Evolutionary conservation across 1,284 basidiomycete species (phyloP), one percentile per base, ranked within the genome.

Genomic region (Singerocomus inundabilis): DNA sequence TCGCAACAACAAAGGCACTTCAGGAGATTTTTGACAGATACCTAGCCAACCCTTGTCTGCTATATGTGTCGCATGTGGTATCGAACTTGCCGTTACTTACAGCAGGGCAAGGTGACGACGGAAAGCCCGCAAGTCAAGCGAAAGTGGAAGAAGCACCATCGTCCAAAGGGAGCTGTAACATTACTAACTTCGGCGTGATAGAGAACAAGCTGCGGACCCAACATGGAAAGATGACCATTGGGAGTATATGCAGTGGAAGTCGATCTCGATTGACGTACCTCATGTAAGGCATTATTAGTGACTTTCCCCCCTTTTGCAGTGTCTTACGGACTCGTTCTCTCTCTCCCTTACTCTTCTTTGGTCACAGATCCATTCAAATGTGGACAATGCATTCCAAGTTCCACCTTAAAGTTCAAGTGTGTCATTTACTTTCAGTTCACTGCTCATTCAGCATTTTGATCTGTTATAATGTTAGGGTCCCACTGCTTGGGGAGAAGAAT

Each of bases 401-500:
- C 1, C 29, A 44, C 33, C 39, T 59, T 33, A 49, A 58, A 26
- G 12, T 60, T 24, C 48, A 55, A 29, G 58, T 62, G 6, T 6
- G 55, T 50, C 11, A 2, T 9, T 25, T 24, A 26, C 21, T 21
- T 18, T 25, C 12, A 2, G 10, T 2, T 24, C 21, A 15, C 12
- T 29, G 12, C 7, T 29, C 10, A 12, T 30, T 5, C 7, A 6
- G 30, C 6, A 2, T 30, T 24, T 15, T 46, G 12, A 42, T 15
- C 1, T 21, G 7, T 29, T 15, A 26, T 31, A 12, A 32, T 47
- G 16, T 13, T n/a, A 60, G 58, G 58, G 56, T 5, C 46, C 52
- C n/a, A 56, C 56, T 11, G 58, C 44, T 13, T 63, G 60, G 60
- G 56, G 58, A 25, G 58, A 61, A 24, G 58, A 61, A 25, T 48